Conservation (phyloP, 2,329 filamentous ascomycete genomes). For the Tolypocladium album region DNA sequence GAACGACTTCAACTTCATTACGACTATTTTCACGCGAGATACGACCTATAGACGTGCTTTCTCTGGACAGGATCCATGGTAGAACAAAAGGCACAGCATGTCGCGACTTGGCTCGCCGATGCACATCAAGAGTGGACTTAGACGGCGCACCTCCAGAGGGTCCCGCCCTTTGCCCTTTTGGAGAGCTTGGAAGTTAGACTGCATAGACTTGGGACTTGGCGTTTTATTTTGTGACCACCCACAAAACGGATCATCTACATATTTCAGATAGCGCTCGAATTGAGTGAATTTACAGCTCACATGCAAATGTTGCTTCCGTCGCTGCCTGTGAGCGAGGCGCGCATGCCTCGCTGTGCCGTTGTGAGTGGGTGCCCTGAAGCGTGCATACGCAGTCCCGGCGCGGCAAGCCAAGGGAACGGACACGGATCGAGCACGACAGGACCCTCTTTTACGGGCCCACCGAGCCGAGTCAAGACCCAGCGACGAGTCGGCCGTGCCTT, state of each 20-base stretch:
- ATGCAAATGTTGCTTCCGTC: not conserved
- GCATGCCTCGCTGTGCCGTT: not conserved
- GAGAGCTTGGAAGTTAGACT: not conserved
- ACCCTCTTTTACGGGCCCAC: not conserved
- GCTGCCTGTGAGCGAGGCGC: not conserved
- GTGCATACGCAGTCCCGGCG: not conserved
- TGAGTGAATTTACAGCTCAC: not conserved
- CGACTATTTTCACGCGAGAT: not conserved
- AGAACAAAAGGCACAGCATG: not conserved
- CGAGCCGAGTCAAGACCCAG: not conserved
- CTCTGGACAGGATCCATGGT: not conserved
- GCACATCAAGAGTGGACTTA: not conserved
- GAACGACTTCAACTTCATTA: constrained; percentile 5
- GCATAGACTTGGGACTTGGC: not conserved
- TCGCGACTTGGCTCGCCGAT: not conserved
- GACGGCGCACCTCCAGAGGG: not conserved
- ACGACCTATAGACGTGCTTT: constrained; percentile 1
- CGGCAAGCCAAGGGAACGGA: not conserved
- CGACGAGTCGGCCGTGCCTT: not conserved
- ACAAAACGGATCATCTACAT: not conserved
- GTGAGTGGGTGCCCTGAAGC: not conserved
- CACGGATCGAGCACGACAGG: not conserved
- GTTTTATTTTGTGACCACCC: not conserved
- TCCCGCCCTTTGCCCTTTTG: not conserved
- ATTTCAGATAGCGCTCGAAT: not conserved